Evolutionary conservation across 306 rosid genomes (phyloP).

Genomic region (Acmispon strigosus): DNA sequence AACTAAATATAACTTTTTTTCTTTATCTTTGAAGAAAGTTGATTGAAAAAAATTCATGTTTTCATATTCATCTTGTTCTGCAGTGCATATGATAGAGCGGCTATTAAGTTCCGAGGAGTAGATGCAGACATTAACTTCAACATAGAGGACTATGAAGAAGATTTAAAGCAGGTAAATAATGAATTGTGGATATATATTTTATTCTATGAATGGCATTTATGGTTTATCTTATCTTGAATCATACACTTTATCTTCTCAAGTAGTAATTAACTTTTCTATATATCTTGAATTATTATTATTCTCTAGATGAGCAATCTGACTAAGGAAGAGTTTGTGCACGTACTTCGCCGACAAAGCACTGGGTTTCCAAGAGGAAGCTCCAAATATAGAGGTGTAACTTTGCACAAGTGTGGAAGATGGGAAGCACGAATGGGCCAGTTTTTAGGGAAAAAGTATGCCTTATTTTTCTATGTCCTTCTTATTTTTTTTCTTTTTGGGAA

Average conservation of each 20-base stretch:
- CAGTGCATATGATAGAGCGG: slow-evolving; percentile 99
- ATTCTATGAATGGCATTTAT: background rate
- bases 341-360: slow-evolving; percentile 99
- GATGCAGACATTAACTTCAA: slow-evolving; percentile 94
- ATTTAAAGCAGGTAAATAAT: slow-evolving; percentile 67
- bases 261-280: background rate
- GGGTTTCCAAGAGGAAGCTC: slow-evolving; percentile 99
- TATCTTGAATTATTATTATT: background rate
- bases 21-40: background rate
- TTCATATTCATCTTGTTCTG: background rate
- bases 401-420: slow-evolving; percentile 99
- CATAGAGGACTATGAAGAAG: slow-evolving; percentile 91
- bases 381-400: slow-evolving; percentile 95
- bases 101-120: slow-evolving; percentile 87
- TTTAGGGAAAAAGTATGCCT: slow-evolving; percentile 80
- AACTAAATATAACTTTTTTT: background rate
- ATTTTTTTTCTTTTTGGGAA: background rate
- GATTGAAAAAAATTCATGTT: no score
- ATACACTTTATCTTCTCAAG: slow-evolving; percentile 23
- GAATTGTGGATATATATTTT: no score
- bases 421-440: slow-evolving; percentile 99
- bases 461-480: background rate
- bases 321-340: slow-evolving; percentile 97
- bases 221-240: slow-evolving; percentile 28
- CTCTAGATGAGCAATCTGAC: slow-evolving; percentile 94